Percentiles rank a stretch among this genome's conserved stretches.
These are phyloP conservation scores for Debaryomyces sp. DNA, from an alignment of 1,139 yeast species.

Conservation along the genomic window DNA sequence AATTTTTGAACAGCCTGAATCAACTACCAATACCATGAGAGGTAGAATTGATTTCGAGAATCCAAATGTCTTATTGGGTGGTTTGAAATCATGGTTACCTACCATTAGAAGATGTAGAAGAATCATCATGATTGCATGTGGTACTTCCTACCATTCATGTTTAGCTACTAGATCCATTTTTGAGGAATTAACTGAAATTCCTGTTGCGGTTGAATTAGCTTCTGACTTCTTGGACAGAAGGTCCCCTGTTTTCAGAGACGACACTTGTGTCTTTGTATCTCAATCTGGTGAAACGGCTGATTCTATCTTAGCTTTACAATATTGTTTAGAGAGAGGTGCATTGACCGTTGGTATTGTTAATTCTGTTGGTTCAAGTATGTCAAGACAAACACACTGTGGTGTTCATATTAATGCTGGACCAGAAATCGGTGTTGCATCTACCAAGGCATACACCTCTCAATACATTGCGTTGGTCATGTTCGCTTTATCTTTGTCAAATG, in stretches of 20 bases:
- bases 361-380: constrained; percentile 94
- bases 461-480: constrained; percentile 96
- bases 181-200: constrained; percentile 96
- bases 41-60: constrained; percentile 95
- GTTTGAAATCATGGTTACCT: constrained; percentile 80
- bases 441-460: constrained; percentile 98
- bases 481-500: constrained; percentile 92
- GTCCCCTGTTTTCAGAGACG: constrained; percentile 97
- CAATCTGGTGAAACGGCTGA: constrained; percentile 99
- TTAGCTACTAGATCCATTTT: constrained; percentile 94
- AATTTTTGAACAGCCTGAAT: constrained; percentile 97
- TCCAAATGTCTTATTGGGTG: constrained; percentile 81
- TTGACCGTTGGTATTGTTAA: constrained; percentile 93
- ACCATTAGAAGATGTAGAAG: constrained; percentile 94
- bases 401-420: constrained; percentile 99
- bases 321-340: constrained; percentile 97
- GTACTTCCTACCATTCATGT: constrained; percentile 98
- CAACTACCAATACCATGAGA: constrained; percentile 98
- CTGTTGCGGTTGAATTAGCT: constrained; percentile 94
- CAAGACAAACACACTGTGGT: constrained; percentile 97
- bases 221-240: constrained; percentile 95
- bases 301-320: constrained; percentile 93
- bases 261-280: constrained; percentile 95
- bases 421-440: constrained; percentile 99
- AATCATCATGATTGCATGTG: constrained; percentile 98